Conservation (phyloP, 306 rosid genomes). For the Prunus davidiana region DNA sequence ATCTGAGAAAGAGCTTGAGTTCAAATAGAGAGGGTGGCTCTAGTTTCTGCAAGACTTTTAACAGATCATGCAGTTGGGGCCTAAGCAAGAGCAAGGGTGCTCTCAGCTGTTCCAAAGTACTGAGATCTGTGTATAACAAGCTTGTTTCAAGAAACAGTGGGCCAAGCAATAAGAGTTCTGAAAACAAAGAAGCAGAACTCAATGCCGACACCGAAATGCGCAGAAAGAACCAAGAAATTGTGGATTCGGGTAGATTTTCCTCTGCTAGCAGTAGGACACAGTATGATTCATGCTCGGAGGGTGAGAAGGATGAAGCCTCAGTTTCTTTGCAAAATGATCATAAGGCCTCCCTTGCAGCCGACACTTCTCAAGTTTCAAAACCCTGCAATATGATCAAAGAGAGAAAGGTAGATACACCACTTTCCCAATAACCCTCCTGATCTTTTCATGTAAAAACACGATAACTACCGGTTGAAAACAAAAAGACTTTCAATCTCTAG, state of each 20-base stretch:
- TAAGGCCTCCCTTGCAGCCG: conserved; percentile 23
- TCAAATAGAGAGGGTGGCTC: not conserved
- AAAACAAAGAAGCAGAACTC: conserved; percentile 19
- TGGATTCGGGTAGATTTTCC: conserved; percentile 45
- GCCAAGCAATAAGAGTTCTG: conserved; percentile 16
- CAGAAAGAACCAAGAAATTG: conserved; percentile 19
- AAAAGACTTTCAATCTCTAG: not conserved
- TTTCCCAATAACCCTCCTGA: conserved; percentile 2
- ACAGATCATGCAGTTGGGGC: conserved; percentile 26
- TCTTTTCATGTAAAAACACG: not conserved
- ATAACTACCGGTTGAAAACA: not conserved
- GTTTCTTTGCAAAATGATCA: conserved; percentile 14
- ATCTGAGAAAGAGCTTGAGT: conserved; percentile 29
- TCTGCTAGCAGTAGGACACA: conserved; percentile 53
- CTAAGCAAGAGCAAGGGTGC: conserved; percentile 25
- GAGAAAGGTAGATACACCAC: conserved; percentile 45
- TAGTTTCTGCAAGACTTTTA: conserved; percentile 14
- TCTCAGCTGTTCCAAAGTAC: conserved; percentile 32
- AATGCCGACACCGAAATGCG: conserved; percentile 12
- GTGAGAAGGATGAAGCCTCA: conserved; percentile 27
- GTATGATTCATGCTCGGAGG: conserved; percentile 53
- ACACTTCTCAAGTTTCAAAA: conserved; percentile 28
- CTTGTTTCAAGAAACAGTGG: conserved; percentile 29
- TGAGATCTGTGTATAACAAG: conserved; percentile 43
- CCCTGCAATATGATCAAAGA: conserved; percentile 21